Base-by-base conservation (phyloP, 768 basidiomycete species). In the Collybiopsis luxurians region DNA sequence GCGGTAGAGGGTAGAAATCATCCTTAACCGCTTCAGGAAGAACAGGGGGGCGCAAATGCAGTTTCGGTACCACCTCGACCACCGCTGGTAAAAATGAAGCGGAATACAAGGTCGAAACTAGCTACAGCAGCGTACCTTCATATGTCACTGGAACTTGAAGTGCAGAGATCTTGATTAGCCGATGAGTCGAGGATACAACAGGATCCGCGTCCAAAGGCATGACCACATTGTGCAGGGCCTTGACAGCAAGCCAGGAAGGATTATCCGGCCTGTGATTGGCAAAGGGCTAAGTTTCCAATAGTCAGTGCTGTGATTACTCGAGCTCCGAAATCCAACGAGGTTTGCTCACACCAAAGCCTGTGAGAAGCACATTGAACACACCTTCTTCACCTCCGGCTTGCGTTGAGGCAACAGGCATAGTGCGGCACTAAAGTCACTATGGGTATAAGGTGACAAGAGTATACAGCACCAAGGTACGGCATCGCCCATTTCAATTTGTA, bases 221-320 rank as follows among this genome's bases (percentile, higher is more conserved):
- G 24, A 58, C 23, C 60, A 53, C 11, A 66, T 88, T 81, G 63
- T 87, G 83, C 21, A 90, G 73, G 10, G 82, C 76, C 59, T 79
- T 72, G 11, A 85, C 86, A 31, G 87, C 86, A 6, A 85, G 74
- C 87, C 88, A 89, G 21, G 87, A 89, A 2, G 88, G 87, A 63
- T 89, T 89, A 55, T 76, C 75, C 72, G 63, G 62, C 79, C 24
- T 24, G 50, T 80, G 78, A 50, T 75, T 68, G 67, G 23, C 26
- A 31, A 84, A 85, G 26, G 86, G 84, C 82, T 85, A 64, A 59
- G 39, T 24, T 42, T 43, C 42, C 31, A 62, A 70, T 63, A n/a
- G n/a, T 38, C 43, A 56, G 67, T n/a, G 21, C 36, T 39, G 11
- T 47, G 19, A 60, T 60, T 30, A 56, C 55, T 63, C 63, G 61